Conservation (phyloP, 1,139 yeast species). For the Scheffersomyces lignicola region DNA sequence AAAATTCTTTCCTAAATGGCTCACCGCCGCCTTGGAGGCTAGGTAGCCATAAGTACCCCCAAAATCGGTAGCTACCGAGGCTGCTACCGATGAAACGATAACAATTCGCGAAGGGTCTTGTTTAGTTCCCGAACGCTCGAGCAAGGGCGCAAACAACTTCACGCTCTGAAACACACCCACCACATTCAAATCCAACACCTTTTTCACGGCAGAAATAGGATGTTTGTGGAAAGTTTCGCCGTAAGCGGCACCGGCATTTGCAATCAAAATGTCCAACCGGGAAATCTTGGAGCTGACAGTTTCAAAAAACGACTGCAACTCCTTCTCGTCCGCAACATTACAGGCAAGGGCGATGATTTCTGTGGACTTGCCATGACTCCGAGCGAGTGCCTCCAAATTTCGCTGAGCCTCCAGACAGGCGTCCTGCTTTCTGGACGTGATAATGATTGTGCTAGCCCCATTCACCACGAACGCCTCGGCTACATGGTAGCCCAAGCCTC, state of each 20-base stretch:
- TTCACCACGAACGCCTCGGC: conserved; percentile 62
- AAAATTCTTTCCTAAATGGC: conserved; percentile 62
- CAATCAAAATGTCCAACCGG: conserved; percentile 60
- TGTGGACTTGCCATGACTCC: conserved; percentile 38
- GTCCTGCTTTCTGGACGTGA: conserved; percentile 61
- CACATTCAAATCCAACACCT: conserved; percentile 62
- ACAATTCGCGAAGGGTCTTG: conserved; percentile 65
- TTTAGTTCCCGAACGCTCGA: conserved; percentile 51
- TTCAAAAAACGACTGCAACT: conserved; percentile 45
- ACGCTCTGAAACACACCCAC: conserved; percentile 67
- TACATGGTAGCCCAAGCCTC: conserved; percentile 69
- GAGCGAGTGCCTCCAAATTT: conserved; percentile 46
- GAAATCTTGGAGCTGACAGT: conserved; percentile 40
- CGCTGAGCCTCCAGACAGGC: conserved; percentile 62
- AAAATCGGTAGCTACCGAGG: conserved; percentile 43
- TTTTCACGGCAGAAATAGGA: conserved; percentile 59
- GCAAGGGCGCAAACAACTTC: conserved; percentile 57
- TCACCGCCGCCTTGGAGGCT: conserved; percentile 75
- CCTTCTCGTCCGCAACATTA: conserved; percentile 53
- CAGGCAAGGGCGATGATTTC: conserved; percentile 56
- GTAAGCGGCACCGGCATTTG: conserved; percentile 82
- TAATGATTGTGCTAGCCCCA: conserved; percentile 63
- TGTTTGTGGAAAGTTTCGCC: conserved; percentile 63
- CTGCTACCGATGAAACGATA: conserved; percentile 63
- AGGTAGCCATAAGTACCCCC: conserved; percentile 63